Conservation (phyloP, 768 basidiomycete genomes). For the Cubamyces lactineus region DNA sequence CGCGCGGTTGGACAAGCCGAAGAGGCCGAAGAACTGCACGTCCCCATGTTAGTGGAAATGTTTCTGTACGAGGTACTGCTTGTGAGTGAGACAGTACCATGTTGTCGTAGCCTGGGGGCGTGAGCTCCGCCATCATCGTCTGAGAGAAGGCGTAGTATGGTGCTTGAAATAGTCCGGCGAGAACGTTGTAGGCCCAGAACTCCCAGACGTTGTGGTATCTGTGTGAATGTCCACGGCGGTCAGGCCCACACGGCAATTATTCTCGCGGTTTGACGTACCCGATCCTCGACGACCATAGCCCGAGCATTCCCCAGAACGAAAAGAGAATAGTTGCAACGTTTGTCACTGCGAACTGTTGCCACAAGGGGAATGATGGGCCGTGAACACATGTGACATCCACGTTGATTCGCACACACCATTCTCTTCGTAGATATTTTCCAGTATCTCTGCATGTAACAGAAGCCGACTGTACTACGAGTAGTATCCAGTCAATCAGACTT, state of each 20-base stretch:
- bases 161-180: conserved; percentile 82
- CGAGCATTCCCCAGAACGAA: conserved; percentile 85
- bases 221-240: conserved; percentile 22
- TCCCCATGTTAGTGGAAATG: not conserved
- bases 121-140: conserved; percentile 89
- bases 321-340: conserved; percentile 78
- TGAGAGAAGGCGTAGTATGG: conserved; percentile 88
- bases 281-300: conserved; percentile 76
- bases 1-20: conserved; percentile 80
- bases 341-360: conserved; percentile 67
- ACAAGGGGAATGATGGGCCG: no score
- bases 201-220: conserved; percentile 85
- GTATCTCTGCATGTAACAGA: conserved; percentile 82
- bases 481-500: not conserved
- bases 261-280: conserved; percentile 50
- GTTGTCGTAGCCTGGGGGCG: conserved; percentile 86
- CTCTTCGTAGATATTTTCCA: conserved; percentile 81
- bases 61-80: not conserved
- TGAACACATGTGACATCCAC: not conserved
- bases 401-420: conserved; percentile 59
- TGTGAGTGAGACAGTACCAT: conserved; percentile 45
- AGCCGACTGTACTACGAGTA: conserved; percentile 60
- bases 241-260: conserved; percentile 7
- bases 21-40: conserved; percentile 81
- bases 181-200: conserved; percentile 84